Conservation (phyloP, 2,329 filamentous ascomycete genomes). For the Pseudocercospora macadamiae region DNA sequence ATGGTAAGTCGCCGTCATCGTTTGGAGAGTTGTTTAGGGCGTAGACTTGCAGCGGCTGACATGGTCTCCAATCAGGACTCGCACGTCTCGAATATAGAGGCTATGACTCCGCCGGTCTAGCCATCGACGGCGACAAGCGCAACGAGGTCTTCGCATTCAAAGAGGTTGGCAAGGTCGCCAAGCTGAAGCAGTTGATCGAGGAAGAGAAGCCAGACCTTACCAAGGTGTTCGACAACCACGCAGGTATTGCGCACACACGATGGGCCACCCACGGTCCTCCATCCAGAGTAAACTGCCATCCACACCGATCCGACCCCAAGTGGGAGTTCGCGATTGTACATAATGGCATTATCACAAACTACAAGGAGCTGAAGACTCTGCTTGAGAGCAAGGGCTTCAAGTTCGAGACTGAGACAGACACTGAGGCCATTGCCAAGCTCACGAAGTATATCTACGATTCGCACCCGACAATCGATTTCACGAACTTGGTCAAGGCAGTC, state of each 20-base stretch:
- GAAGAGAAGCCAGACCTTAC: slow-evolving; percentile 79
- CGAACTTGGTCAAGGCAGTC: slow-evolving; percentile 92
- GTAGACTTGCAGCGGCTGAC: slow-evolving; percentile 25
- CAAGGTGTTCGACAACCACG: slow-evolving; percentile 97
- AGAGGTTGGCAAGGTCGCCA: slow-evolving; percentile 98
- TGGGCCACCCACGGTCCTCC: slow-evolving; percentile 98
- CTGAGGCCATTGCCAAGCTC: slow-evolving; percentile 98
- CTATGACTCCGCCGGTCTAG: slow-evolving; percentile 96
- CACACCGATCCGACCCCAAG: slow-evolving; percentile 91
- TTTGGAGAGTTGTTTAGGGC: not conserved
- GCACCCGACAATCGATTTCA: slow-evolving; percentile 93
- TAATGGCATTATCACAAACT: slow-evolving; percentile 99
- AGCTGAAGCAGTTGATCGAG: slow-evolving; percentile 90
- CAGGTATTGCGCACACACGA: slow-evolving; percentile 96
- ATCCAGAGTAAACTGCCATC: slow-evolving; percentile 95
- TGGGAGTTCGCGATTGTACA: slow-evolving; percentile 98
- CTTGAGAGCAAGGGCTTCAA: slow-evolving; percentile 93
- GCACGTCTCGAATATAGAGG: slow-evolving; percentile 97
- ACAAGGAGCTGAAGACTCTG: slow-evolving; percentile 97
- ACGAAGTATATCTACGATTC: slow-evolving; percentile 97
- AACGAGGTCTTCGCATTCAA: slow-evolving; percentile 97
- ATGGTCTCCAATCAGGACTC: slow-evolving; percentile 60
- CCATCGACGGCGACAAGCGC: slow-evolving; percentile 97
- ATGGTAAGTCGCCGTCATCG: slow-evolving; percentile 65
- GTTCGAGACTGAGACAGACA: slow-evolving; percentile 99